Conservation (phyloP, 2,329 filamentous ascomycete genomes). For the Fusarium luffae region DNA sequence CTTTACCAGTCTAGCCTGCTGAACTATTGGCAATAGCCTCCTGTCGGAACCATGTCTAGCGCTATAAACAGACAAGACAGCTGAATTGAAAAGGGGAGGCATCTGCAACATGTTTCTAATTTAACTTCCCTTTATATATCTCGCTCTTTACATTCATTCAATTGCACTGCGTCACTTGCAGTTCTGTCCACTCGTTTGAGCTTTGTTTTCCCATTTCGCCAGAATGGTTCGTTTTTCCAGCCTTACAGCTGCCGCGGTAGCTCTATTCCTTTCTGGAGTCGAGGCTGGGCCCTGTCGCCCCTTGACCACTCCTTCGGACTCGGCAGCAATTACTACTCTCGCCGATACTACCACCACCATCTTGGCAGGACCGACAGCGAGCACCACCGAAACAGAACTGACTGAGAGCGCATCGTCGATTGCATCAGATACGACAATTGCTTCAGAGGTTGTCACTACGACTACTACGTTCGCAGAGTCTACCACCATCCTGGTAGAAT, state of each 20-base stretch:
- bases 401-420: neutral
- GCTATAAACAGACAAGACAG: neutral
- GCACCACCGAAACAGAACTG: neutral
- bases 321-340: neutral
- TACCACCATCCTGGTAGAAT: no score
- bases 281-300: neutral
- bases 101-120: neutral
- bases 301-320: neutral
- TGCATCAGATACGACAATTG: no score
- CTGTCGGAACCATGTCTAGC: neutral
- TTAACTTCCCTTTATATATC: neutral
- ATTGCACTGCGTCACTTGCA: neutral
- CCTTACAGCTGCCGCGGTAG: neutral
- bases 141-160: neutral
- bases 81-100: neutral
- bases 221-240: neutral
- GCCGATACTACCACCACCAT: neutral
- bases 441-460: no score
- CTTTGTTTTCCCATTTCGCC: neutral
- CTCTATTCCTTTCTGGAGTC: neutral
- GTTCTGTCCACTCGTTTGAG: neutral
- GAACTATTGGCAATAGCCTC: neutral
- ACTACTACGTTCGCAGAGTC: neutral
- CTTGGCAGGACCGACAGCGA: neutral
- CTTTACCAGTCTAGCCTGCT: neutral